phyloP scores from a whole-genome alignment of 495 filamentous ascomycete species.

The Sabuloglossum arenarium region DNA sequence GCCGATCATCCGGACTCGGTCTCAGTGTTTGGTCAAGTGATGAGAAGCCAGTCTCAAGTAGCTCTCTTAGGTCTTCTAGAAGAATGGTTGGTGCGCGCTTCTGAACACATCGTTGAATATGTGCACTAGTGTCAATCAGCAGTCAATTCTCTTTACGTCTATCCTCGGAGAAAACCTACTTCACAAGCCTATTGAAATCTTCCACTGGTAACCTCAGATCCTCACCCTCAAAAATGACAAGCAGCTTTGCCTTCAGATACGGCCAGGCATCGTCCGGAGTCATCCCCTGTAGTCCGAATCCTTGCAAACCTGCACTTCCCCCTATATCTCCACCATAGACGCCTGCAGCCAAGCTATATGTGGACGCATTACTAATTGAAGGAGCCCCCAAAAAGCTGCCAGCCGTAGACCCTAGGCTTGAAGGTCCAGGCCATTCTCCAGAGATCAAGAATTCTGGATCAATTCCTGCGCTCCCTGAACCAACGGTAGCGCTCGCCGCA shows the following conservation, averaged over 20 bases:
- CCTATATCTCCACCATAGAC: not conserved
- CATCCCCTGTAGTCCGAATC: constrained; percentile 62
- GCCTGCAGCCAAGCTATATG: not conserved
- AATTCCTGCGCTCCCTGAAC: not conserved
- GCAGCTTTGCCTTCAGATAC: constrained; percentile 70
- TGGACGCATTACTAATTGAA: not conserved
- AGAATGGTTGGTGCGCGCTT: constrained; percentile 44
- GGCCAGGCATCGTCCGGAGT: constrained; percentile 87
- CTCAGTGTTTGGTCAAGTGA: constrained; percentile 67
- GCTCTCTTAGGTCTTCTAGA: constrained; percentile 58
- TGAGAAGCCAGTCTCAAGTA: constrained; percentile 63
- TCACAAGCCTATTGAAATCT: constrained; percentile 77
- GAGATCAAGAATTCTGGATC: not conserved
- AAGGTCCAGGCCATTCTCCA: constrained; percentile 1
- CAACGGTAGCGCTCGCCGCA: not conserved
- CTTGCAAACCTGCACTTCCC: constrained; percentile 13
- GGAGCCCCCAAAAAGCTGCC: not conserved
- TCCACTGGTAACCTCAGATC: constrained; percentile 78
- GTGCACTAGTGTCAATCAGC: constrained; percentile 21
- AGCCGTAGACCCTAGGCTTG: not conserved
- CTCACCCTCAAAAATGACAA: constrained; percentile 84
- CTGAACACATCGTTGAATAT: constrained; percentile 59
- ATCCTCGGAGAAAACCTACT: constrained; percentile 12
- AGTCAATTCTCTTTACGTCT: constrained; percentile 8
- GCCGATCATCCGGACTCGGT: constrained; percentile 55